phyloP scores from a whole-genome alignment of 108 stramenopile genomes.

The Skeletonema marinoi region DNA sequence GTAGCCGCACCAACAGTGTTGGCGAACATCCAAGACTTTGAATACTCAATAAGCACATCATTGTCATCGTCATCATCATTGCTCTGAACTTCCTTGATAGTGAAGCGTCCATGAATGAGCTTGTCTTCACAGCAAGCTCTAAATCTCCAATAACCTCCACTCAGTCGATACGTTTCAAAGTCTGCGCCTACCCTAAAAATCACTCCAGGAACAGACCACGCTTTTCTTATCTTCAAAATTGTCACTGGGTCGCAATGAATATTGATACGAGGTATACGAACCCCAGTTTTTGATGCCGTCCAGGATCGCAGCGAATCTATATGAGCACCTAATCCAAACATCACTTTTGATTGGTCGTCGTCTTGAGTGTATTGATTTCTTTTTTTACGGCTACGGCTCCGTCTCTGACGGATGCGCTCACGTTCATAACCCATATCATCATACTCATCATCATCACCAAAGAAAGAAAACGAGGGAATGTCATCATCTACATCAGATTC shows the following conservation, averaged over 20 bases:
- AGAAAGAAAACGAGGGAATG: slow-evolving; percentile 4
- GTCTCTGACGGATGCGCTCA: slow-evolving; percentile 14
- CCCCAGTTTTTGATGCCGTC: slow-evolving; percentile 35
- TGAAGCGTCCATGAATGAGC: slow-evolving; percentile 31
- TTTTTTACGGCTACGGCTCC: not conserved
- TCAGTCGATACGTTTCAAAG: slow-evolving; percentile 38
- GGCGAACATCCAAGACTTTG: slow-evolving; percentile 45
- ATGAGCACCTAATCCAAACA: slow-evolving; percentile 8
- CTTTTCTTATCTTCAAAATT: slow-evolving; percentile 45
- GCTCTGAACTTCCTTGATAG: slow-evolving; percentile 21
- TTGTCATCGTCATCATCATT: slow-evolving; percentile 3
- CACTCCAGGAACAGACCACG: slow-evolving; percentile 40
- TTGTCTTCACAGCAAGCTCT: slow-evolving; percentile 47
- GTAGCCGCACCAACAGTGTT: slow-evolving; percentile 35
- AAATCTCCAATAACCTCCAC: slow-evolving; percentile 33
- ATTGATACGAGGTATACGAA: slow-evolving; percentile 41
- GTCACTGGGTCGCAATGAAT: slow-evolving; percentile 42
- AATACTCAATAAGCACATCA: slow-evolving; percentile 36
- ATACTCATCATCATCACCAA: slow-evolving; percentile 8
- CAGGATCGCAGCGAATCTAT: slow-evolving; percentile 33
- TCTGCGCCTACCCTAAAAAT: slow-evolving; percentile 43
- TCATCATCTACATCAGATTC: slow-evolving; percentile 3
- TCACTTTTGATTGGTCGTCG: not conserved
- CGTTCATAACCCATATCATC: slow-evolving; percentile 14
- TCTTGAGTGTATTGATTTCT: not conserved